Conservation (phyloP, 768 basidiomycete genomes). For the Hydnum rufescens region DNA sequence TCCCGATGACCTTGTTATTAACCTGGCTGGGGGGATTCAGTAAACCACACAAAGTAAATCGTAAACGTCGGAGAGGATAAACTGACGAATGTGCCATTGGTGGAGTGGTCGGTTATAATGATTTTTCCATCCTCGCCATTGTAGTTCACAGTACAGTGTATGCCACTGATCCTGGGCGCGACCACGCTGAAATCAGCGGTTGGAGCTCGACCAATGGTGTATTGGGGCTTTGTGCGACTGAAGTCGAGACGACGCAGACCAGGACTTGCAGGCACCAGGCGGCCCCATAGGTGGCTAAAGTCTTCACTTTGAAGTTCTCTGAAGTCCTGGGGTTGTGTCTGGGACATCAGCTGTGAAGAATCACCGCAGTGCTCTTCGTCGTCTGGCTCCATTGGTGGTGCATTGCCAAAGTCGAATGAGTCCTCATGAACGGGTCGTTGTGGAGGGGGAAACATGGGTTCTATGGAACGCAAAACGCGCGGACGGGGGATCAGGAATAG, state of each 20-base stretch:
- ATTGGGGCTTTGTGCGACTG: conserved; percentile 29
- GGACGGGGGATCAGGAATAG: too few relatives aligned
- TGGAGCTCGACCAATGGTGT: conserved; percentile 35
- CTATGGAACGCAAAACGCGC: too few relatives aligned
- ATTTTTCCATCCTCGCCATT: conserved; percentile 32
- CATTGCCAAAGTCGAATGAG: too few relatives aligned
- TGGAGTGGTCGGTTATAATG: conserved; percentile 35
- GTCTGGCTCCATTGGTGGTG: too few relatives aligned
- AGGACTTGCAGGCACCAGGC: conserved; percentile 41
- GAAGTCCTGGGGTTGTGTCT: background rate
- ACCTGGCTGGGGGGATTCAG: conserved; percentile 25
- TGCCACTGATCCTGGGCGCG: conserved; percentile 47
- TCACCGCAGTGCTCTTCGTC: background rate
- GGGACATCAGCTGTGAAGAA: background rate
- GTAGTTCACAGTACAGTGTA: conserved; percentile 40
- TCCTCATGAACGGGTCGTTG: too few relatives aligned
- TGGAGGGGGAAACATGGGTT: too few relatives aligned
- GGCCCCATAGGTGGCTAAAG: conserved; percentile 39
- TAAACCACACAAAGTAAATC: background rate
- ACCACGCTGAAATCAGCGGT: conserved; percentile 38
- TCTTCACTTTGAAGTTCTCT: background rate
- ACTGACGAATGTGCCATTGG: conserved; percentile 47
- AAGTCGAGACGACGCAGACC: conserved; percentile 39
- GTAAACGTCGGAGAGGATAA: background rate
- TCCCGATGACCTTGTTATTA: conserved; percentile 45